These are phyloP conservation scores for Heterobasidion occidentale DNA, from an alignment of 1,284 basidiomycete species.

Conservation along the genomic window DNA sequence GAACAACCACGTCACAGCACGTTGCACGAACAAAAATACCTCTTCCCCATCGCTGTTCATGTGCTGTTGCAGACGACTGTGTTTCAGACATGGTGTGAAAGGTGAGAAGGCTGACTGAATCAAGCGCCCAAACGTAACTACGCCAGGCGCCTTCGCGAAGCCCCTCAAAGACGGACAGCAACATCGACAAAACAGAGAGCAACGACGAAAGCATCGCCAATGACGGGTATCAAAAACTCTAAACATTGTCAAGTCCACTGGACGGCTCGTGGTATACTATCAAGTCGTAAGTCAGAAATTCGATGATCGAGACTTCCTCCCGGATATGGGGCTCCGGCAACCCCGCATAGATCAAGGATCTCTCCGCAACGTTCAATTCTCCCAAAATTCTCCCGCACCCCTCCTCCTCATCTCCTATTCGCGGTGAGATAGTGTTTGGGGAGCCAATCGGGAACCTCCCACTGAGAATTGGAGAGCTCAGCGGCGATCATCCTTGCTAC, in stretches of 20 bases:
- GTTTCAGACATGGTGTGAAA: constrained; percentile 1
- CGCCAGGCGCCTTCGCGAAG: no score
- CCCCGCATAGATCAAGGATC: neutral
- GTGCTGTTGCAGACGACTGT: neutral
- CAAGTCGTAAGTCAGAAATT: neutral
- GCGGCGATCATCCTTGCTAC: constrained; percentile 58
- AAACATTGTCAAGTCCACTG: neutral
- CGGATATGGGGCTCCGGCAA: neutral
- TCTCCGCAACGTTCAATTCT: neutral
- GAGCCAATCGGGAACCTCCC: constrained; percentile 53
- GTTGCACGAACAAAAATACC: neutral
- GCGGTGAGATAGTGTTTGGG: constrained; percentile 53
- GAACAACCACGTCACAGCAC: neutral
- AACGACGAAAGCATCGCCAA: neutral
- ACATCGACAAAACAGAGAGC: neutral
- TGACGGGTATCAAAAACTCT: neutral
- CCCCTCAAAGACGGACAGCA: no score
- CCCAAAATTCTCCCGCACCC: neutral
- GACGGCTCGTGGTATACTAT: neutral
- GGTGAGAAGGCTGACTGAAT: neutral
- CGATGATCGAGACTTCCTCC: neutral
- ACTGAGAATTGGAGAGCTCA: constrained; percentile 37
- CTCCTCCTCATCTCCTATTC: neutral
- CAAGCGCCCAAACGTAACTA: neutral
- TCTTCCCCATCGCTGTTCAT: neutral